Evolutionary conservation across 768 basidiomycete genomes (phyloP).

Genomic region (Gloeophyllum trabeum): DNA sequence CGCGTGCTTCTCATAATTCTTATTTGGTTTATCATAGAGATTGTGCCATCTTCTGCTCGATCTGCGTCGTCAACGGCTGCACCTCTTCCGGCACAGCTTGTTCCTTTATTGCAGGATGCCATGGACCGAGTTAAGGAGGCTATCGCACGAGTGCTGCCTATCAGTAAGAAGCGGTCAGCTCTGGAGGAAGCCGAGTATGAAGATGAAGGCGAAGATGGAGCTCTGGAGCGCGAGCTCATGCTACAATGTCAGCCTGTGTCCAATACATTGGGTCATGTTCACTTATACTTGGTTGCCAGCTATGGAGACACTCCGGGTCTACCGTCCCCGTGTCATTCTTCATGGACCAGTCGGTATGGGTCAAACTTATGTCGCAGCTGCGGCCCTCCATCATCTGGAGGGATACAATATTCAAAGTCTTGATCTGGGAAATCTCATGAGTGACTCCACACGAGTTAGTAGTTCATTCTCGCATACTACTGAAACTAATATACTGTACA

Average conservation of each 20-base stretch:
- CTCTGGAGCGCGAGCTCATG: slow-evolving; percentile 79
- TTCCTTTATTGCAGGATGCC: slow-evolving; percentile 58
- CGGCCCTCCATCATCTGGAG: slow-evolving; percentile 87
- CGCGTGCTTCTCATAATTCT: neutral
- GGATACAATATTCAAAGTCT: slow-evolving; percentile 93
- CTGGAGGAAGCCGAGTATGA: slow-evolving; percentile 95
- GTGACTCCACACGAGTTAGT: slow-evolving; percentile 82
- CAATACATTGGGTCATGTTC: slow-evolving; percentile 2
- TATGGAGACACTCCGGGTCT: slow-evolving; percentile 84
- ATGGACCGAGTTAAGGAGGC: slow-evolving; percentile 63
- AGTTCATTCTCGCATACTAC: neutral
- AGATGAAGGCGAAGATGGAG: slow-evolving; percentile 71
- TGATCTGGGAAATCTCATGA: slow-evolving; percentile 80
- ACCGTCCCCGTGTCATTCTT: slow-evolving; percentile 80
- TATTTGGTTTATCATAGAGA: slow-evolving; percentile 35
- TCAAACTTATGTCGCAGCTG: slow-evolving; percentile 82
- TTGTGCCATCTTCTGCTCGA: slow-evolving; percentile 90
- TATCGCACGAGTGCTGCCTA: slow-evolving; percentile 67
- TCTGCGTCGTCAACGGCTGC: slow-evolving; percentile 81
- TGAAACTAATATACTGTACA: slow-evolving; percentile 18
- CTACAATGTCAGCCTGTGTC: slow-evolving; percentile 55
- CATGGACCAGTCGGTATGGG: slow-evolving; percentile 83
- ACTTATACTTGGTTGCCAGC: slow-evolving; percentile 30
- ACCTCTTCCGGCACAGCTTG: slow-evolving; percentile 77
- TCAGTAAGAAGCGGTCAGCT: slow-evolving; percentile 70